Evolutionary conservation across 164 flowering plant species (phyloP), one percentile per base, ranked within the genome.

Genomic region (Taxillus chinensis): DNA sequence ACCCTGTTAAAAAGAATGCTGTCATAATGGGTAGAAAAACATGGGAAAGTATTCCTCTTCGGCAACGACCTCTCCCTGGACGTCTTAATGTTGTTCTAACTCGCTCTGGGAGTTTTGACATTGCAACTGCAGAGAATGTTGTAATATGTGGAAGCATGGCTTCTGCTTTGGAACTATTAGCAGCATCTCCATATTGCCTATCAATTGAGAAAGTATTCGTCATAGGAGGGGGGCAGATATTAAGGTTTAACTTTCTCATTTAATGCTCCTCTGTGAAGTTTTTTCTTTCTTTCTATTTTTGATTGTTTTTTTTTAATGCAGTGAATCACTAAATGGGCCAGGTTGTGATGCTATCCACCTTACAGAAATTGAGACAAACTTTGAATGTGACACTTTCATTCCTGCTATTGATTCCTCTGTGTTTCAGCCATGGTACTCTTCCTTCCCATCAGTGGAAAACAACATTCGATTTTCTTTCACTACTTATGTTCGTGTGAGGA

Each of bases 11-110:
- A 63, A 92, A 74, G 76, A 92, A 92, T 78, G 97, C 98, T 7
- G 86, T 92, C 39, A 68, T 92, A 66, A 92, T 92, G 98, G 98
- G 98, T 41, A 83, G 98, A 45, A 92, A 90, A 73, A 87, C 98
- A 14, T 92, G 96, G 98, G 98, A 92, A 68, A 86, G 95, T 63
- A 85, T 92, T 62, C 96, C 96, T 14, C 60, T 55, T 39, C 72
- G 78, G 75, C 60, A 80, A 72, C 79, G 89, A 8, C 98, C 98
- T 64, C 75, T 92, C 41, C 83, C 87, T 70, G 90, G 97, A 57
- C 84, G 98, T 6, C 87, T 92, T 45, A 92, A 86, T 82, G 95
- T 92, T 64, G 88, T 92, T 62, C 75, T 92, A 42, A 90, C 96
- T 52, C 96, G 90, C 37, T 88, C 96, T 37, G 92, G 86, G 60